These are phyloP conservation scores for Ilex asprella DNA, from an alignment of 257 asterid genomes.

Conservation along the genomic window DNA sequence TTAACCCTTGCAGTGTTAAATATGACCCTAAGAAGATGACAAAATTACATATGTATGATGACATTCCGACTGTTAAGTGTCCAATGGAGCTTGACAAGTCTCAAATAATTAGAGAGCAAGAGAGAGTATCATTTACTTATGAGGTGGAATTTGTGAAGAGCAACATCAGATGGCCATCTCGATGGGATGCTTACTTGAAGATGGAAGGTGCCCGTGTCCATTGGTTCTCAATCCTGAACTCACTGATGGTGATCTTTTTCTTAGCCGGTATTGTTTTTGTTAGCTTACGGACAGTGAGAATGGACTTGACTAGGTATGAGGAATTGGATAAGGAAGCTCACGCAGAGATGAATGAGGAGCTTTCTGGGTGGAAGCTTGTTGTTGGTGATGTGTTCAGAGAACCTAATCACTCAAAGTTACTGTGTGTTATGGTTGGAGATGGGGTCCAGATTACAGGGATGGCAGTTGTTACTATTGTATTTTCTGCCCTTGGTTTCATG, in stretches of 20 bases:
- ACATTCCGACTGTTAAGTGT: not conserved
- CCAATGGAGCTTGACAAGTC: conserved; percentile 8
- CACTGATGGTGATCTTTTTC: conserved; percentile 17
- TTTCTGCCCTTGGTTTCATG: too few species aligned
- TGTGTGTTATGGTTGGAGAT: too few species aligned
- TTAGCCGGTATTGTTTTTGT: conserved; percentile 10
- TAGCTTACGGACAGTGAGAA: too few species aligned
- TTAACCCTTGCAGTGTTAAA: conserved; percentile 12
- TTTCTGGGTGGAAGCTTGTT: too few species aligned
- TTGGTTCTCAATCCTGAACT: conserved; percentile 16
- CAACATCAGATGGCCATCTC: conserved; percentile 14
- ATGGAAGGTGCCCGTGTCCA: conserved; percentile 16
- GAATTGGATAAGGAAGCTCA: too few species aligned
- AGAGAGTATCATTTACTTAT: conserved; percentile 16
- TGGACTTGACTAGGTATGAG: too few species aligned
- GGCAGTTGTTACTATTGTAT: too few species aligned
- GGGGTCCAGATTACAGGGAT: too few species aligned
- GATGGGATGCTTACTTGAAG: conserved; percentile 19
- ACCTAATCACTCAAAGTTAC: too few species aligned
- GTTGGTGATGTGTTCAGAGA: too few species aligned
- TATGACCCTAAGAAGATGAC: conserved; percentile 10
- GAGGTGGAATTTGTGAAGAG: conserved; percentile 16
- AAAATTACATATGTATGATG: conserved; percentile 12
- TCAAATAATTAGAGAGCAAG: conserved; percentile 11
- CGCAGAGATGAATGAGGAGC: too few species aligned